Evolutionary conservation across 805 yeast species (phyloP).

Genomic region (Candida anglica): DNA sequence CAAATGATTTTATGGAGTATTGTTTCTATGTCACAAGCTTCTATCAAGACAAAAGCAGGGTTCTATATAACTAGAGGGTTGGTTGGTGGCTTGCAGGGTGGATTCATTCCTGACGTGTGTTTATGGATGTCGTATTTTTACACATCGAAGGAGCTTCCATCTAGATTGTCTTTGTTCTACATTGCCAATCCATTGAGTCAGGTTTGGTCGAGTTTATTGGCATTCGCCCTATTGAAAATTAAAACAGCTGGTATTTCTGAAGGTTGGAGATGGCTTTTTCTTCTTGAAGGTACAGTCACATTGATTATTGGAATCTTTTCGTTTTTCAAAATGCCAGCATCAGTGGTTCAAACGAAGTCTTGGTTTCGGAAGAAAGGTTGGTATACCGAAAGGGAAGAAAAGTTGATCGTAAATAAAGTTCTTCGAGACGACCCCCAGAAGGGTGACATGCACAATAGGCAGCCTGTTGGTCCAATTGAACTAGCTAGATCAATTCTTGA

Average conservation of each 20-base stretch:
- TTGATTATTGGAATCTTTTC: conserved; percentile 41
- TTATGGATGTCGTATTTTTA: conserved; percentile 67
- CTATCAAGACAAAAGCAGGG: conserved; percentile 34
- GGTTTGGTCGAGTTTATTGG: conserved; percentile 8
- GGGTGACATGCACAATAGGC: conserved; percentile 27
- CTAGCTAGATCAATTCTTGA: conserved; percentile 15
- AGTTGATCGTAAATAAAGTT: conserved; percentile 22
- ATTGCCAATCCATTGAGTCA: conserved; percentile 42
- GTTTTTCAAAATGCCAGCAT: conserved; percentile 45
- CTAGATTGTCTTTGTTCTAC: conserved; percentile 57
- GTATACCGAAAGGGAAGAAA: conserved; percentile 23
- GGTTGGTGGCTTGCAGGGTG: conserved; percentile 61
- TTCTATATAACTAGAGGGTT: conserved; percentile 48
- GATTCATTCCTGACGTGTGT: conserved; percentile 62
- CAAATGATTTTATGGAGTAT: conserved; percentile 56
- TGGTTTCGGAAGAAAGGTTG: conserved; percentile 43
- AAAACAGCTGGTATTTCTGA: conserved; percentile 24
- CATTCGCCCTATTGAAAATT: conserved; percentile 4
- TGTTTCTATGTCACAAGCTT: conserved; percentile 51
- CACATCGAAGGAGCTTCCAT: conserved; percentile 54
- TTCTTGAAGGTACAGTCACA: conserved; percentile 56
- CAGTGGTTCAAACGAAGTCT: conserved; percentile 44
- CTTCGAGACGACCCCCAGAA: conserved; percentile 26
- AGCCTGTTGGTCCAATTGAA: conserved; percentile 16
- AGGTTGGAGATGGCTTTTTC: conserved; percentile 61